A percentile compares a stretch with the other conserved stretches of the same genome.
Conservation (phyloP, 768 basidiomycete genomes). For the Rhodotorula sphaerocarpa region DNA sequence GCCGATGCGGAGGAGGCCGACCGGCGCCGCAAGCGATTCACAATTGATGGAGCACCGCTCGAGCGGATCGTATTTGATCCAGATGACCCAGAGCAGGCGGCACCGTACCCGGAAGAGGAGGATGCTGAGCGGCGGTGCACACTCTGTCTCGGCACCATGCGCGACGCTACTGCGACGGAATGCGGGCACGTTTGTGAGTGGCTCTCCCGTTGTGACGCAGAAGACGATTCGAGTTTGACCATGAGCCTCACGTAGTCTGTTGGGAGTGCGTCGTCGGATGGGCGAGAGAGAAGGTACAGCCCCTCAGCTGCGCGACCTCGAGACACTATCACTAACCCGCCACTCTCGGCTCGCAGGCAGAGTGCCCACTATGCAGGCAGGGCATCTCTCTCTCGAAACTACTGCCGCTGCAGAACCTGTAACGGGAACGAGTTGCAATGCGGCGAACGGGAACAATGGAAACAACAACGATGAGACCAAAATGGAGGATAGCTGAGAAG, state of each 20-base stretch:
- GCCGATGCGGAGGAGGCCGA: background rate
- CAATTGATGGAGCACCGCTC: conserved; percentile 37
- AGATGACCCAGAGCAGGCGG: conserved; percentile 35
- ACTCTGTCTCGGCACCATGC: conserved; percentile 37
- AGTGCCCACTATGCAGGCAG: conserved; percentile 36
- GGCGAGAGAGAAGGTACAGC: conserved; percentile 38
- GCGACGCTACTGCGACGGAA: conserved; percentile 38
- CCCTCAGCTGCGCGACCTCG: background rate
- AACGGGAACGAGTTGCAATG: background rate
- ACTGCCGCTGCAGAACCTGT: conserved; percentile 32
- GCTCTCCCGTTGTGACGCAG: background rate
- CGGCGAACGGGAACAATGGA: too few species aligned
- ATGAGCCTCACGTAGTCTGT: conserved; percentile 31
- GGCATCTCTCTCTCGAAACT: conserved; percentile 30
- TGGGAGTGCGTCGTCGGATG: conserved; percentile 40
- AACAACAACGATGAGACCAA: background rate
- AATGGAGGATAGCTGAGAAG: background rate
- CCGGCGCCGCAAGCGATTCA: conserved; percentile 16
- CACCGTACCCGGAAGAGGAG: conserved; percentile 28
- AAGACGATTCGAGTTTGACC: too few species aligned
- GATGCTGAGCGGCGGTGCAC: conserved; percentile 36
- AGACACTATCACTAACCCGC: background rate
- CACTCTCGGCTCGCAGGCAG: conserved; percentile 4
- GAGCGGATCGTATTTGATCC: conserved; percentile 35
- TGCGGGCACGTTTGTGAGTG: conserved; percentile 39